A percentile compares a stretch with the other conserved stretches of the same genome.
These are phyloP conservation scores for Fragaria vesca DNA, from an alignment of 306 rosid species.

Conservation along the genomic window DNA sequence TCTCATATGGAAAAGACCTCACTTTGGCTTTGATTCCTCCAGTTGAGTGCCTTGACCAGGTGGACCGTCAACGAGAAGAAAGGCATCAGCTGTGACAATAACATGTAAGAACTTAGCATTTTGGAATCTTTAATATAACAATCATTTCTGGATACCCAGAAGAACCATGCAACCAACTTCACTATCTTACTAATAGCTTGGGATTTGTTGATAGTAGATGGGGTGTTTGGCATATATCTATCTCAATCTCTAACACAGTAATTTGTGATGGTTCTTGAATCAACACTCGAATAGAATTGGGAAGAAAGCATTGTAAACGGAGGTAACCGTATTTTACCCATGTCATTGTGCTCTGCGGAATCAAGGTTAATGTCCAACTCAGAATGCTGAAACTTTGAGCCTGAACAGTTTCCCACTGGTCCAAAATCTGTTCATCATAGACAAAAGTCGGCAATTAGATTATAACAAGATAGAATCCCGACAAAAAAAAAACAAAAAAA, in stretches of 20 bases:
- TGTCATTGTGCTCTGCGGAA: constrained; percentile 18
- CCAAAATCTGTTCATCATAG: neutral
- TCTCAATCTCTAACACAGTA: neutral
- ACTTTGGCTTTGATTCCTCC: neutral
- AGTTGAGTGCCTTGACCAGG: constrained; percentile 11
- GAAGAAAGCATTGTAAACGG: neutral
- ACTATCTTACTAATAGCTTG: neutral
- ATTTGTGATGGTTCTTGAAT: neutral
- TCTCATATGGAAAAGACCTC: neutral
- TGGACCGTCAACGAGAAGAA: neutral
- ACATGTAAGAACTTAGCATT: neutral
- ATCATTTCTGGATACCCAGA: neutral
- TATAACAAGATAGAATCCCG: neutral
- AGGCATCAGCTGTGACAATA: constrained; percentile 14
- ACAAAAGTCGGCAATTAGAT: neutral
- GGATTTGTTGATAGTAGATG: neutral
- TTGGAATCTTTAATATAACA: neutral
- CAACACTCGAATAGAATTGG: neutral
- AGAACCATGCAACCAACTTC: neutral
- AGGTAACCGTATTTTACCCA: constrained; percentile 3
- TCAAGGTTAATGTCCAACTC: neutral
- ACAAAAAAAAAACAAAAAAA: neutral
- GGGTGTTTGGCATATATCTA: neutral
- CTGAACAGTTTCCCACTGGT: constrained; percentile 10
- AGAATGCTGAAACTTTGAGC: constrained; percentile 8